These are phyloP conservation scores for Adenanthera pavonina DNA, from an alignment of 306 rosid genomes.

Conservation along the genomic window DNA sequence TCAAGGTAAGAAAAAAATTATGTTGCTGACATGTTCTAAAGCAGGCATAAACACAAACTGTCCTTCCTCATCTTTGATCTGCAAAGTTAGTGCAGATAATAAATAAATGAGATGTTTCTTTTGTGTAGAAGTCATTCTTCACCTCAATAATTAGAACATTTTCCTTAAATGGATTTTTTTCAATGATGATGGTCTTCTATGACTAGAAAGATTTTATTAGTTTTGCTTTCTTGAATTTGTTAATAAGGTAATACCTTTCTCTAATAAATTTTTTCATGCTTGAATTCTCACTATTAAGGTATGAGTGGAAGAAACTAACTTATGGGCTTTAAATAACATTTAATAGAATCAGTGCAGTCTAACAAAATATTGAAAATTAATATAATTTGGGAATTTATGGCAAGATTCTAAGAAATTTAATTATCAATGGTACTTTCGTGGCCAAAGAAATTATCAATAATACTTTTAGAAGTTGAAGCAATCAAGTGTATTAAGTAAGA, in stretches of 20 bases:
- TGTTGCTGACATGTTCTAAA: neutral
- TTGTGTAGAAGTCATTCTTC: neutral
- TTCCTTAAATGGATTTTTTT: neutral
- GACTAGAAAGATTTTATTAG: neutral
- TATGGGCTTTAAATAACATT: neutral
- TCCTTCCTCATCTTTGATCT: neutral
- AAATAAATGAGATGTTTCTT: neutral
- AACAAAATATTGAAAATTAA: neutral
- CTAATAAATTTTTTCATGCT: neutral
- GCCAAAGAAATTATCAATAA: neutral
- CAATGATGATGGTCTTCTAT: neutral
- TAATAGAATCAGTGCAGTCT: neutral
- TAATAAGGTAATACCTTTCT: neutral
- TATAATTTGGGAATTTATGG: constrained; percentile 16
- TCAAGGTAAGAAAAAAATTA: constrained; percentile 61
- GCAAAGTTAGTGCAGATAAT: neutral
- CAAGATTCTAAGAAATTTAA: constrained; percentile 7
- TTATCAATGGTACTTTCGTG: neutral
- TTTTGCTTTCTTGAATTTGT: neutral
- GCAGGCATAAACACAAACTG: neutral
- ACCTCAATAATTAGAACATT: neutral
- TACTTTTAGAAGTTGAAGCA: constrained; percentile 19
- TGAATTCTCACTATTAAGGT: neutral
- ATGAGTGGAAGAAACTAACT: constrained; percentile 12
- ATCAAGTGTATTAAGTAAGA: constrained; percentile 19